phyloP scores from a whole-genome alignment of 2,329 filamentous ascomycete species.

The Ampelomyces quisqualis region DNA sequence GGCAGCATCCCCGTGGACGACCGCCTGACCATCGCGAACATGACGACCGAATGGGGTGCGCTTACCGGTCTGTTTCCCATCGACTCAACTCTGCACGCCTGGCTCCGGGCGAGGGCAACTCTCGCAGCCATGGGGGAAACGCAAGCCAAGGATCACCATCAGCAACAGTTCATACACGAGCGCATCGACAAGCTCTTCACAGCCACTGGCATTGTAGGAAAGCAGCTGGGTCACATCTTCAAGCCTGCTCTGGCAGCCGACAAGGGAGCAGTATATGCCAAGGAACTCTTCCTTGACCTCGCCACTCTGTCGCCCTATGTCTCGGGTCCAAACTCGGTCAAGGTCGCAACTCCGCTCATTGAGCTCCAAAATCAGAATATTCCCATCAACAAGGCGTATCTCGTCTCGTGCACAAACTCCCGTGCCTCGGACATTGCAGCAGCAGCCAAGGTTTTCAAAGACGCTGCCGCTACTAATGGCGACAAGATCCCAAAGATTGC shows the following conservation, averaged over 20 bases:
- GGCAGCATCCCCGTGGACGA: slow-evolving; percentile 69
- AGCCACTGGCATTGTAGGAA: slow-evolving; percentile 41
- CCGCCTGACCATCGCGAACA: slow-evolving; percentile 73
- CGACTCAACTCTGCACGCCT: slow-evolving; percentile 68
- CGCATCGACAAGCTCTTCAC: slow-evolving; percentile 69
- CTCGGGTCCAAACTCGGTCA: slow-evolving; percentile 87
- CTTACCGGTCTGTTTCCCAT: slow-evolving; percentile 77
- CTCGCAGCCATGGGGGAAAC: slow-evolving; percentile 61
- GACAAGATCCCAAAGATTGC: slow-evolving; percentile 70
- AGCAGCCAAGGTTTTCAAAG: slow-evolving; percentile 81
- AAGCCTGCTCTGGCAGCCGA: slow-evolving; percentile 69
- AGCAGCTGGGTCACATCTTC: slow-evolving; percentile 40
- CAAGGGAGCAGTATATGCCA: slow-evolving; percentile 76
- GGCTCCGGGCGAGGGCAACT: slow-evolving; percentile 77
- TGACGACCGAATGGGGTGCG: slow-evolving; percentile 81
- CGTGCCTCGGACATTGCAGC: slow-evolving; percentile 77
- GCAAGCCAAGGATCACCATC: slow-evolving; percentile 51
- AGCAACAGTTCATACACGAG: slow-evolving; percentile 68
- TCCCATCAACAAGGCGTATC: slow-evolving; percentile 77
- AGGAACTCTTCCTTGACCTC: slow-evolving; percentile 77
- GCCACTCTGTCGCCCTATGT: slow-evolving; percentile 82
- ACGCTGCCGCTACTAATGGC: slow-evolving; percentile 62
- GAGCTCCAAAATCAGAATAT: slow-evolving; percentile 75
- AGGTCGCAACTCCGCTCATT: slow-evolving; percentile 74
- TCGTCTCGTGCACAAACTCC: slow-evolving; percentile 88